Conservation (phyloP, 2,329 filamentous ascomycete genomes). For the Colletotrichum shisoi region DNA sequence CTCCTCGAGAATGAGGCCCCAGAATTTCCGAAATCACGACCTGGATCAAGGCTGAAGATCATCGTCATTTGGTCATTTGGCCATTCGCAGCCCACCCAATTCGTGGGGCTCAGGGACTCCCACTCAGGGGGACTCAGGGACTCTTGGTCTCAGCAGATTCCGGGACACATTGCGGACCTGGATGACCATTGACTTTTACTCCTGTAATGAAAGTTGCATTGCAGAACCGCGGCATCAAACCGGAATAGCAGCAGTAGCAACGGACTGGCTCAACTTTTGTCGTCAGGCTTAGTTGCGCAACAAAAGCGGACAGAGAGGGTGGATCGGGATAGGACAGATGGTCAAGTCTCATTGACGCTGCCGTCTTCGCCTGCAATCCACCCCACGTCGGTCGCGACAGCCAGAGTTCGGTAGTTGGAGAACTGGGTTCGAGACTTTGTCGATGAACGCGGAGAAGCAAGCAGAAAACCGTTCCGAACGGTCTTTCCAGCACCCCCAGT, state of each 20-base stretch:
- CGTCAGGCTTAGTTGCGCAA: too few species aligned
- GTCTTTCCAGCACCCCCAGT: neutral
- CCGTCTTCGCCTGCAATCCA: neutral
- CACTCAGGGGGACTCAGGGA: neutral
- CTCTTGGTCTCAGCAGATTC: neutral
- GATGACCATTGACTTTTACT: neutral
- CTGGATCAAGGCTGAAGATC: conserved; percentile 32
- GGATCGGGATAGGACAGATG: conserved; percentile 14
- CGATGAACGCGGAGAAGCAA: neutral
- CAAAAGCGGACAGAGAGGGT: too few species aligned
- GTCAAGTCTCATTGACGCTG: conserved; percentile 3
- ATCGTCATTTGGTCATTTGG: conserved; percentile 29
- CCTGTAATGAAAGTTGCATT: conserved; percentile 5
- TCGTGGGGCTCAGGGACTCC: neutral
- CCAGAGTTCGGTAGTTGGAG: neutral
- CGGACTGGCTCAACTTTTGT: neutral
- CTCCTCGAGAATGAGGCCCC: conserved; percentile 8
- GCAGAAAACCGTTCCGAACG: neutral
- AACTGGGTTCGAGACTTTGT: neutral
- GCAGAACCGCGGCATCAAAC: conserved; percentile 1
- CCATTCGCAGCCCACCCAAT: neutral
- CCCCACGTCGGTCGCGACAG: neutral
- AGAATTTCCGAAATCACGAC: conserved; percentile 20
- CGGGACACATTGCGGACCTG: neutral
- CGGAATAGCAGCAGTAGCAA: conserved; percentile 14